Evolutionary conservation across 345 rosid species (phyloP), one percentile per base, ranked within the genome.

Genomic region (Trapa incisa): DNA sequence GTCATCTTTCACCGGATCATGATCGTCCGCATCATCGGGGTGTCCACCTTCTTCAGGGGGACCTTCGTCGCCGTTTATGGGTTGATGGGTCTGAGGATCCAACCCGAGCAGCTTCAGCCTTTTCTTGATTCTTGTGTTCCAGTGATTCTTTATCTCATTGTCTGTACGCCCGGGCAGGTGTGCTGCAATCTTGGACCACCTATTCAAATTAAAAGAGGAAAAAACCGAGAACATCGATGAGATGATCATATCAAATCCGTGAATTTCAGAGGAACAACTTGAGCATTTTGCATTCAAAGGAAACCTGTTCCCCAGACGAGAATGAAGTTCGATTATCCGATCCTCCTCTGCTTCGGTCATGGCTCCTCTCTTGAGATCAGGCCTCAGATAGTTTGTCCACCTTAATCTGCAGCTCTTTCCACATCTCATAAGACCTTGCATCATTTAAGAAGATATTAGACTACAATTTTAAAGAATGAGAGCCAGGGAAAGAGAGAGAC

Each of bases 151-250:
- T 62, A 91, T 88, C 73, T 91, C 97, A 48, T 91, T 91, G 72
- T 91, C 97, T 5, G 97, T 88, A 7, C 97, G 85, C 10, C 97
- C 97, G 2, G 96, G 85, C 72, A 91, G 82, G 81, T 87, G 87
- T 38, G 97, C 75, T 38, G 97, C 97, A 60, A 91, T 88, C 81
- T 88, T 91, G 6, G 97, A 88, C 97, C 97, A 91, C 79, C 97
- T 91, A 14, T 68, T 37, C 22, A 36, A 39, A 67, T 48, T 50
- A 47, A 64, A 41, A 37, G 38, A 57, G 8, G 29, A 22, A 22
- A 22, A 36, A 17, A 11, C 38, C 14, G 4, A 54, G 10, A 22
- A 22, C 29, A 22, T 22, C 29, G 29, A 22, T 22, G 29, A 22
- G 29, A 22, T 67, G 39, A 48, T 36, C 45, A 70, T 61, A 61